These are phyloP conservation scores for Rhexocercosporidium sp. DNA, from an alignment of 2,329 filamentous ascomycete genomes.

Conservation along the genomic window DNA sequence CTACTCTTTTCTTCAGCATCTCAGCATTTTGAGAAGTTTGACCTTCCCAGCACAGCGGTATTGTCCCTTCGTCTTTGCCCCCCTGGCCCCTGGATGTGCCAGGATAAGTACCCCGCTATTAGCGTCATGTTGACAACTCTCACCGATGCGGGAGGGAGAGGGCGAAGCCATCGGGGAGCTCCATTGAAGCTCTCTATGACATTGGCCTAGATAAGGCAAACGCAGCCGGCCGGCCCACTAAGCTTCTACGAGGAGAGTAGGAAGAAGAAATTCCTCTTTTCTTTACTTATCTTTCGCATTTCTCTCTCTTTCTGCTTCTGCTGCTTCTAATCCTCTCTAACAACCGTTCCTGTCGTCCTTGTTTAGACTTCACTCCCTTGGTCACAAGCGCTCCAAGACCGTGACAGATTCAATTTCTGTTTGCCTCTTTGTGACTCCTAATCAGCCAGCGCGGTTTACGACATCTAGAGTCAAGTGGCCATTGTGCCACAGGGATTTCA, in stretches of 20 bases:
- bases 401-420: not conserved
- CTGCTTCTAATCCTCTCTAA: not conserved
- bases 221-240: slow-evolving; percentile 11
- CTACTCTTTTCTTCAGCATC: not conserved
- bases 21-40: not conserved
- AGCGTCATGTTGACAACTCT: slow-evolving; percentile 7
- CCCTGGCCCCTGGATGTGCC: not conserved
- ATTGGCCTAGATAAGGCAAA: slow-evolving; percentile 16
- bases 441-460: not conserved
- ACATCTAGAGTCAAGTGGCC: not conserved
- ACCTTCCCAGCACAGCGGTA: not conserved
- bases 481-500: not conserved
- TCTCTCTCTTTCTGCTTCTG: not conserved
- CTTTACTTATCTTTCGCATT: not conserved
- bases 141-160: not conserved
- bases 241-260: not conserved
- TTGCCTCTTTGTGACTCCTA: not conserved
- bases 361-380: not conserved
- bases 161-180: slow-evolving; percentile 19
- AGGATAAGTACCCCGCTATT: slow-evolving; percentile 17
- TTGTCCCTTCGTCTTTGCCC: not conserved
- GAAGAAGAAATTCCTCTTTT: not conserved
- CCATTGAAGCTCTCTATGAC: slow-evolving; percentile 5
- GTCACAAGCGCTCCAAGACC: not conserved
- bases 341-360: not conserved